These are phyloP conservation scores for Prunus yedoensis DNA, from an alignment of 331 rosid genomes.

Conservation along the genomic window DNA sequence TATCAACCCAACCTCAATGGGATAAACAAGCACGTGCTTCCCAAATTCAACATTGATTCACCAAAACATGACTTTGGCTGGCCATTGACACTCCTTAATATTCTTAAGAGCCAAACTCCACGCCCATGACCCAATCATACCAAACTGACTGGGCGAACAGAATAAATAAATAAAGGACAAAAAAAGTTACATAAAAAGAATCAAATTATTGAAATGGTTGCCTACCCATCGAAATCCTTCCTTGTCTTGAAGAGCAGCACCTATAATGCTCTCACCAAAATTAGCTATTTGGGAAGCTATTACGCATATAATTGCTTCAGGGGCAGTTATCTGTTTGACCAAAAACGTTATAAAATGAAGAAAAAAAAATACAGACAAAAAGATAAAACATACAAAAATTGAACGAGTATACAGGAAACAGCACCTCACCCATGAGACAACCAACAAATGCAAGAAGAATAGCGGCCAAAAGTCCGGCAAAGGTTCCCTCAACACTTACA, in stretches of 20 bases:
- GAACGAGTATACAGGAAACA: conserved; percentile 12
- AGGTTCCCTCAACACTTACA: conserved; percentile 87
- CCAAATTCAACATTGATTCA: not conserved
- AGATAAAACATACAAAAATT: not conserved
- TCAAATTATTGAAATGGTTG: conserved; percentile 1
- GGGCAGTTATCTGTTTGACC: conserved; percentile 53
- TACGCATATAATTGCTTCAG: conserved; percentile 73
- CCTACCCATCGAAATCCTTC: conserved; percentile 95
- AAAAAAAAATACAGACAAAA: not conserved
- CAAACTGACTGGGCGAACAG: not conserved
- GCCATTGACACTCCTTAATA: not conserved
- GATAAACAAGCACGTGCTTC: not conserved
- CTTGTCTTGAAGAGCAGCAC: conserved; percentile 91
- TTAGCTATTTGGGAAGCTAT: conserved; percentile 94
- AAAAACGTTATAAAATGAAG: not conserved
- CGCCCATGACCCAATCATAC: not conserved
- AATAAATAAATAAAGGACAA: not conserved
- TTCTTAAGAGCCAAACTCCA: not conserved
- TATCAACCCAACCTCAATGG: not conserved
- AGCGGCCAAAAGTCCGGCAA: conserved; percentile 88
- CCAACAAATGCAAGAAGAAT: conserved; percentile 63
- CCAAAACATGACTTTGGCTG: not conserved
- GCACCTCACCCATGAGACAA: conserved; percentile 76
- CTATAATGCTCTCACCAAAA: conserved; percentile 94
- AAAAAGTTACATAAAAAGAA: not conserved